These are phyloP conservation scores for Pulveroboletus sp. DNA, from an alignment of 768 basidiomycete genomes.

Conservation along the genomic window DNA sequence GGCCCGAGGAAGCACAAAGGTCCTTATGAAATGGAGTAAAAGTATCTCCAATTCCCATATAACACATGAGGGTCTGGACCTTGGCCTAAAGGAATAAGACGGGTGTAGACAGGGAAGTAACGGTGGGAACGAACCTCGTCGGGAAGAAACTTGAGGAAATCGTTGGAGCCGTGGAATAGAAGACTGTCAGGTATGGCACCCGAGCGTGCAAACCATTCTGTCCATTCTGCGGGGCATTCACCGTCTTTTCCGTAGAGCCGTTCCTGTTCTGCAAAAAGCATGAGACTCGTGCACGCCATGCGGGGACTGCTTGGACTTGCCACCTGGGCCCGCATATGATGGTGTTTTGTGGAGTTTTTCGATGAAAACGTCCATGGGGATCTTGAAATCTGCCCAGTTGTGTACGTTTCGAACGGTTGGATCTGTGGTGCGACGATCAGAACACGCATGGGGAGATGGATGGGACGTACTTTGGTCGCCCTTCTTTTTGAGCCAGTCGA, in stretches of 20 bases:
- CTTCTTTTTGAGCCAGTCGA: slow-evolving; percentile 50
- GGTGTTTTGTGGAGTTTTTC: slow-evolving; percentile 36
- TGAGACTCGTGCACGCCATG: neutral
- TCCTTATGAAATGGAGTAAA: slow-evolving; percentile 87
- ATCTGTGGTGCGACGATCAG: slow-evolving; percentile 35
- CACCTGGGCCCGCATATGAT: slow-evolving; percentile 36
- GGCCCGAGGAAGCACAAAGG: slow-evolving; percentile 78
- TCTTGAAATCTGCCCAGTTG: slow-evolving; percentile 49
- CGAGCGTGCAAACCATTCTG: slow-evolving; percentile 50
- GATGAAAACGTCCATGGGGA: slow-evolving; percentile 56
- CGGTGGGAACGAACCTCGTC: slow-evolving; percentile 39
- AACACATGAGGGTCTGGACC: slow-evolving; percentile 84
- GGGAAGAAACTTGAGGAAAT: slow-evolving; percentile 58
- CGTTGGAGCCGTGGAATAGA: slow-evolving; percentile 50
- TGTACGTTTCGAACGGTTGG: slow-evolving; percentile 65
- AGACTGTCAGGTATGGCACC: slow-evolving; percentile 51
- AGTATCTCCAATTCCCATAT: slow-evolving; percentile 78
- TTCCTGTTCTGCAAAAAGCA: slow-evolving; percentile 43
- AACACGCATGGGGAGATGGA: neutral
- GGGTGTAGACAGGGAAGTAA: neutral
- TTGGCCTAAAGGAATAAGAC: slow-evolving; percentile 39
- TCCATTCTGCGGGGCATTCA: slow-evolving; percentile 65
- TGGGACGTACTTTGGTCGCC: slow-evolving; percentile 24
- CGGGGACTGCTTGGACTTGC: slow-evolving; percentile 23
- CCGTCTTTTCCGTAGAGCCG: slow-evolving; percentile 79